phyloP scores from a whole-genome alignment of 345 rosid species.

The Populus euphratica region DNA sequence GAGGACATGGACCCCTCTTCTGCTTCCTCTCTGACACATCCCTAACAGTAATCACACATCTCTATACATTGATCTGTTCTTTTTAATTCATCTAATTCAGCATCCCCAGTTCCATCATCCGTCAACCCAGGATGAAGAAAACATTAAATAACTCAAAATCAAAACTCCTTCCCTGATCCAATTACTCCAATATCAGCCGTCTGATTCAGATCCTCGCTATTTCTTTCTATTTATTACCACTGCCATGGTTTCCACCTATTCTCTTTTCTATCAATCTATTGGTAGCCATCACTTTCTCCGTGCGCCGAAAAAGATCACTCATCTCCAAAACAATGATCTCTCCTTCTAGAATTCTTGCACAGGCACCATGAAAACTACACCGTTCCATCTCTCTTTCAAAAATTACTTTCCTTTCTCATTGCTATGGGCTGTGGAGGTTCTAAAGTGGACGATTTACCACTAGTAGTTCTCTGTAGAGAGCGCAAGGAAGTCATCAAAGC shows the following conservation, averaged over 20 bases:
- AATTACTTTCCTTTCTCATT: neutral
- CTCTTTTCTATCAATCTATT: neutral
- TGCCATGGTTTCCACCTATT: neutral
- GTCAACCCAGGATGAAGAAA: neutral
- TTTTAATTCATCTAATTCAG: neutral
- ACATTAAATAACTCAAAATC: neutral
- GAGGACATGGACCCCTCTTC: neutral
- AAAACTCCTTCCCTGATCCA: neutral
- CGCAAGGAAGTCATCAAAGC: slow-evolving; percentile 66
- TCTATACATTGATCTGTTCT: slow-evolving; percentile 6
- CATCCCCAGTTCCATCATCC: slow-evolving; percentile 24
- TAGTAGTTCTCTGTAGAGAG: slow-evolving; percentile 72
- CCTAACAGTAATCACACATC: slow-evolving; percentile 25
- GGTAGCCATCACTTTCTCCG: neutral
- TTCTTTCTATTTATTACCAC: neutral
- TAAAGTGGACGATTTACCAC: slow-evolving; percentile 69
- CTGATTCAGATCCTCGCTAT: slow-evolving; percentile 20
- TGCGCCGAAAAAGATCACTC: neutral
- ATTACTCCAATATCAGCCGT: slow-evolving; percentile 38
- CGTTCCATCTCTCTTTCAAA: neutral
- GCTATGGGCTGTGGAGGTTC: slow-evolving; percentile 93
- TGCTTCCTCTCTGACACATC: slow-evolving; percentile 10
- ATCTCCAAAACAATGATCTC: neutral
- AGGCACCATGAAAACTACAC: slow-evolving; percentile 13
- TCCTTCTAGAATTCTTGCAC: neutral